Conservation (phyloP, 169 alveolate genomes). For the Theileria annulata region DNA sequence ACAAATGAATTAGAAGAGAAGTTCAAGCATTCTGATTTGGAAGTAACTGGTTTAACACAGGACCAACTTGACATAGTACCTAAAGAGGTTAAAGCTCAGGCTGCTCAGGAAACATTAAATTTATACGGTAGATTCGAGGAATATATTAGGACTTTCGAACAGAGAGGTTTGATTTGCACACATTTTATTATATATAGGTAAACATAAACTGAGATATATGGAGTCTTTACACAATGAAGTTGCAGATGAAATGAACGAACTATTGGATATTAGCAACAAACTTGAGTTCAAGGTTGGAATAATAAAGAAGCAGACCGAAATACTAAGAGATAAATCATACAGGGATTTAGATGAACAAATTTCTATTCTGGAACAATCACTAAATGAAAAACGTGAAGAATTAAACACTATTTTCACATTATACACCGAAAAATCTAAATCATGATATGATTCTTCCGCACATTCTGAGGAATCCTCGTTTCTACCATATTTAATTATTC, state of each 20-base stretch:
- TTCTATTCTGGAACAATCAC: conserved; percentile 49
- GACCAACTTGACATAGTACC: conserved; percentile 56
- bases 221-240: conserved; percentile 30
- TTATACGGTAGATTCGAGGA: conserved; percentile 24
- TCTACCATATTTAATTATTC: neutral
- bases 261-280: conserved; percentile 21
- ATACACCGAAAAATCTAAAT: conserved; percentile 16
- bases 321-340: conserved; percentile 18
- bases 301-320: conserved; percentile 20
- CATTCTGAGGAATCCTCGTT: neutral
- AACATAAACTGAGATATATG: conserved; percentile 30
- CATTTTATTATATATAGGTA: conserved; percentile 8
- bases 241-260: conserved; percentile 37
- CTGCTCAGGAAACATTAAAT: conserved; percentile 38
- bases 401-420: conserved; percentile 27
- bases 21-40: conserved; percentile 20
- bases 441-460: neutral
- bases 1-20: conserved; percentile 29
- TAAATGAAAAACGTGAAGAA: conserved; percentile 55
- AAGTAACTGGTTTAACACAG: conserved; percentile 32
- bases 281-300: conserved; percentile 41
- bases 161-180: conserved; percentile 5
- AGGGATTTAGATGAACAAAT: conserved; percentile 46
- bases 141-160: conserved; percentile 1
- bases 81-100: conserved; percentile 36